Evolutionary conservation across 805 yeast genomes (phyloP).

Genomic region (Candida silvicultrix): DNA sequence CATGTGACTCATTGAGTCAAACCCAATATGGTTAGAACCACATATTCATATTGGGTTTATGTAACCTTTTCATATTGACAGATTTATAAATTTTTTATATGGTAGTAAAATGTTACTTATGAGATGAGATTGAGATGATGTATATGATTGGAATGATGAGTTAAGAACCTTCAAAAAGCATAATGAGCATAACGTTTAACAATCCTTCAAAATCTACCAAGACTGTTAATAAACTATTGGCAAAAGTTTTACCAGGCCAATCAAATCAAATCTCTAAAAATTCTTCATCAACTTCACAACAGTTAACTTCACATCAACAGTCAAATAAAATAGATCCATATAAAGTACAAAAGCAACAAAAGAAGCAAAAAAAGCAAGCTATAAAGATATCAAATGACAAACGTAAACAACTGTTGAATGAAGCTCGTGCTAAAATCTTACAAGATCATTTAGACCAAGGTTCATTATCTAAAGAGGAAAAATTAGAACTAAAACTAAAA

Average conservation of each 20-base stretch:
- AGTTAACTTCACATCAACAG: constrained; percentile 23
- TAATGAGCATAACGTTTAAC: constrained; percentile 8
- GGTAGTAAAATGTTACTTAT: not conserved
- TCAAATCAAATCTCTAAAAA: constrained; percentile 4
- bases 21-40: too few relatives aligned
- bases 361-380: constrained; percentile 26
- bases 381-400: constrained; percentile 14
- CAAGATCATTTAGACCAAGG: constrained; percentile 25
- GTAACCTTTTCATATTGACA: not conserved
- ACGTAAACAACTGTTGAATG: constrained; percentile 20
- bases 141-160: too few relatives aligned
- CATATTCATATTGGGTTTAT: too few relatives aligned
- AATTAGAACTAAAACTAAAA: constrained; percentile 26
- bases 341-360: constrained; percentile 27
- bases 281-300: not conserved
- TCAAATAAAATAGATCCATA: constrained; percentile 29
- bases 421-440: constrained; percentile 28
- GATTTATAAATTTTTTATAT: not conserved
- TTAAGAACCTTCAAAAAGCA: too few relatives aligned
- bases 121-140: not conserved
- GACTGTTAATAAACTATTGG: constrained; percentile 36
- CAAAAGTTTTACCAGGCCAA: constrained; percentile 31
- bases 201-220: constrained; percentile 14
- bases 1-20: too few relatives aligned
- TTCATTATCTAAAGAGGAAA: constrained; percentile 27